These are phyloP conservation scores for Pyrus betulifolia DNA, from an alignment of 306 rosid genomes.

Conservation along the genomic window DNA sequence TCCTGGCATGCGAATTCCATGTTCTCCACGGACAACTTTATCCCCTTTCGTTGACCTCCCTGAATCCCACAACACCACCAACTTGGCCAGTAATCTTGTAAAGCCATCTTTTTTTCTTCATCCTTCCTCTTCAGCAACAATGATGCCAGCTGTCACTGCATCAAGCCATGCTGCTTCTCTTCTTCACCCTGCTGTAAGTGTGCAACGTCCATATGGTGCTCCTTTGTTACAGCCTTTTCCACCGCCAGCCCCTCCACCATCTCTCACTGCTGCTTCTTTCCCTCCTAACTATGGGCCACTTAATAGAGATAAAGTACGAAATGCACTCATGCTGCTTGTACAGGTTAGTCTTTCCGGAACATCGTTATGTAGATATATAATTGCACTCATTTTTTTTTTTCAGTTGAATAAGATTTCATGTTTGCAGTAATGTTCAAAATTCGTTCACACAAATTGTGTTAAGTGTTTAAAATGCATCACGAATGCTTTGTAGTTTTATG, in stretches of 20 bases:
- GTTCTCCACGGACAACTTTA: constrained; percentile 33
- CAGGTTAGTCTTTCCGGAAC: constrained; percentile 36
- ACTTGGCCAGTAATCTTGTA: constrained; percentile 49
- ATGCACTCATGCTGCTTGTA: constrained; percentile 68
- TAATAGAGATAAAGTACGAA: constrained; percentile 69
- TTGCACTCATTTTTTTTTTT: background rate
- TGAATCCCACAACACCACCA: constrained; percentile 39
- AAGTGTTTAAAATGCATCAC: background rate
- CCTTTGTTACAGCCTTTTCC: constrained; percentile 80
- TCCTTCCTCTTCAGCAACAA: constrained; percentile 40
- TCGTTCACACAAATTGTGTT: background rate
- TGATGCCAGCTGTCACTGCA: constrained; percentile 51
- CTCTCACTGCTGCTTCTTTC: constrained; percentile 57
- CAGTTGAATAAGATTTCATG: background rate
- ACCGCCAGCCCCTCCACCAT: constrained; percentile 70
- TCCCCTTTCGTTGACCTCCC: constrained; percentile 29
- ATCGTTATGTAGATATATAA: constrained; percentile 9
- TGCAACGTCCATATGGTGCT: constrained; percentile 71
- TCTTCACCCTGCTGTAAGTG: constrained; percentile 42
- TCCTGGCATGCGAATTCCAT: constrained; percentile 40
- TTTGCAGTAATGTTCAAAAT: background rate
- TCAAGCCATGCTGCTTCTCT: constrained; percentile 33
- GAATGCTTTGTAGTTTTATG: background rate
- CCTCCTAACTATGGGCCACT: constrained; percentile 22
- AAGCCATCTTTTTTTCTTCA: constrained; percentile 66